These are phyloP conservation scores for Penicillium olsonii DNA, from an alignment of 2,329 filamentous ascomycete species.

Conservation along the genomic window DNA sequence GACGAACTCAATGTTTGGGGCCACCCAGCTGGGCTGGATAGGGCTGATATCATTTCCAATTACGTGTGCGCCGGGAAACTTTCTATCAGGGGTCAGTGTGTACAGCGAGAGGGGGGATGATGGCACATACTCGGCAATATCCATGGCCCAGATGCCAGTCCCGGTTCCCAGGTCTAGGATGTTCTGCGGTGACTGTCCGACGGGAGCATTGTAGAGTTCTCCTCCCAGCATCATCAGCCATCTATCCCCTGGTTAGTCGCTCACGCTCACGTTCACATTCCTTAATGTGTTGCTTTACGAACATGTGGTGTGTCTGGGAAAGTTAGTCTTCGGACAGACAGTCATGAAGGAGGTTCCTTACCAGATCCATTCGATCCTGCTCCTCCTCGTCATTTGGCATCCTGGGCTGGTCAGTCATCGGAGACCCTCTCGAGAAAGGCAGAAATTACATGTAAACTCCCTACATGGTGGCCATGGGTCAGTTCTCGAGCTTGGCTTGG, in stretches of 20 bases:
- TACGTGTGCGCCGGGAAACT: slow-evolving; percentile 37
- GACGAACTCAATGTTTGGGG: slow-evolving; percentile 35
- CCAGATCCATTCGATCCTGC: slow-evolving; percentile 33
- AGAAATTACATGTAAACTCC: slow-evolving; percentile 16
- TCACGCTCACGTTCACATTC: slow-evolving; percentile 20
- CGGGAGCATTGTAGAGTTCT: slow-evolving; percentile 25
- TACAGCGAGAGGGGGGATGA: not conserved
- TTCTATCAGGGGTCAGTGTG: slow-evolving; percentile 9
- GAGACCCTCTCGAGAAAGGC: not conserved
- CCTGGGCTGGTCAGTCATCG: slow-evolving; percentile 12
- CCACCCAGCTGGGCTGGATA: slow-evolving; percentile 39
- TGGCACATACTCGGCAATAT: slow-evolving; percentile 37
- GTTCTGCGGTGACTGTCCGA: slow-evolving; percentile 22
- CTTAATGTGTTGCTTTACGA: slow-evolving; percentile 1
- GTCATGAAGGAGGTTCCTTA: slow-evolving; percentile 8
- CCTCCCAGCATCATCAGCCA: slow-evolving; percentile 27
- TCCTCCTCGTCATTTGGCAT: slow-evolving; percentile 40
- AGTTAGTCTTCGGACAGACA: not conserved
- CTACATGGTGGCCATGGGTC: slow-evolving; percentile 1
- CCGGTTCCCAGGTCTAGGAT: slow-evolving; percentile 47
- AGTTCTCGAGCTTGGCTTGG: not conserved
- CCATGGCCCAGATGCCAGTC: slow-evolving; percentile 47
- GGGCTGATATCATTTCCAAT: slow-evolving; percentile 42
- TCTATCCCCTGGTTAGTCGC: slow-evolving; percentile 7
- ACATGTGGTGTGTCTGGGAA: slow-evolving; percentile 22